Percentiles rank a stretch among this genome's conserved stretches.
Conservation (phyloP, 2,329 filamentous ascomycete genomes). For the Sclerotinia sclerotiorum region DNA sequence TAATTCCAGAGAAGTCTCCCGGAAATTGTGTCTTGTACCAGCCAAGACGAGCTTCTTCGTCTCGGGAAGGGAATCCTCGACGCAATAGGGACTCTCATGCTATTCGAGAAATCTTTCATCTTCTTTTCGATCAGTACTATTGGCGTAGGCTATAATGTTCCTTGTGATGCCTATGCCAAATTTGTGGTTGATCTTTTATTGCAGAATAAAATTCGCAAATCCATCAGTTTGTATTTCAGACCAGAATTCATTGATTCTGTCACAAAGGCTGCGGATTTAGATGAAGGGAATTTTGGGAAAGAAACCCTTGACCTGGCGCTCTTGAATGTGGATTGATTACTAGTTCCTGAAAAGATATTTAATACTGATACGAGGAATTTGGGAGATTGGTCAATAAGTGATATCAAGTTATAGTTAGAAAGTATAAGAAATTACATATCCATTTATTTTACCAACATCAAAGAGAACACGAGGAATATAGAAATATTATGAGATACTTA, state of each 20-base stretch:
- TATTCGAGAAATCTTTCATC: conserved; percentile 26
- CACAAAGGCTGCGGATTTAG: background rate
- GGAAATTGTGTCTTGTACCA: conserved; percentile 21
- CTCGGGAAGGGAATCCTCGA: conserved; percentile 24
- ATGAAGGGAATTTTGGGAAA: conserved; percentile 9
- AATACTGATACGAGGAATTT: conserved; percentile 41
- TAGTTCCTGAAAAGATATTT: conserved; percentile 40
- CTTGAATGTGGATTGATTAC: conserved; percentile 26
- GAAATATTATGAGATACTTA: conserved; percentile 24
- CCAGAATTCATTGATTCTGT: conserved; percentile 22
- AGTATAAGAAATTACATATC: conserved; percentile 38
- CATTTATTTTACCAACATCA: conserved; percentile 34
- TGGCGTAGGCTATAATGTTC: conserved; percentile 25
- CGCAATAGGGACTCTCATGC: conserved; percentile 20
- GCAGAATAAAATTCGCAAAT: conserved; percentile 26
- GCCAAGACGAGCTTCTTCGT: conserved; percentile 25
- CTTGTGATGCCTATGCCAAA: conserved; percentile 26
- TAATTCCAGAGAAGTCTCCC: background rate
- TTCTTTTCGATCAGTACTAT: conserved; percentile 22
- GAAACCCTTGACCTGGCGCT: conserved; percentile 11
- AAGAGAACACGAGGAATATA: conserved; percentile 22
- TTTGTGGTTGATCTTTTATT: conserved; percentile 24
- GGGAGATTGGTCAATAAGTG: conserved; percentile 40
- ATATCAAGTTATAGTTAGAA: conserved; percentile 44
- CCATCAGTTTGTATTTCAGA: conserved; percentile 23